Conservation (phyloP, 768 basidiomycete species). For the Psilocybe tampanensis region DNA sequence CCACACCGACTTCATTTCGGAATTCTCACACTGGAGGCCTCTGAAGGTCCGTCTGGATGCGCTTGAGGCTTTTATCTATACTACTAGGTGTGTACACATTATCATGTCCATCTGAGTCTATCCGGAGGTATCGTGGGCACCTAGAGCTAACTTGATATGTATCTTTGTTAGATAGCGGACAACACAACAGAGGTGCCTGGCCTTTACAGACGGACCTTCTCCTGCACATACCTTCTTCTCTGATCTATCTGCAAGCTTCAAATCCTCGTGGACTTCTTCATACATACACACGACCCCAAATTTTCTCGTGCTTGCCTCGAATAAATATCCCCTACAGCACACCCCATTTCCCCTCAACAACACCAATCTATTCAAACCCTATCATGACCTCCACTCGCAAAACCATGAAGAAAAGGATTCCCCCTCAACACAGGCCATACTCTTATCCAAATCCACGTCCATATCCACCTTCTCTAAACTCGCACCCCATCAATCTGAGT, state of each 20-base stretch:
- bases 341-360: neutral
- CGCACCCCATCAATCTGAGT: conserved; percentile 1
- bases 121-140: conserved; percentile 9
- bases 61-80: neutral
- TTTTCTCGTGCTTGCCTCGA: neutral
- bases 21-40: neutral
- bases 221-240: no score
- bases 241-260: neutral
- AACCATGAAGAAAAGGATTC: conserved; percentile 3
- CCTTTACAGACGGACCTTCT: neutral
- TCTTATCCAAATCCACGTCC: neutral
- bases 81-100: neutral
- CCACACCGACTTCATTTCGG: no score
- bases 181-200: conserved; percentile 6
- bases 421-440: conserved; percentile 1
- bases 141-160: neutral
- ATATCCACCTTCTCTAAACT: neutral
- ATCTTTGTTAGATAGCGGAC: neutral
- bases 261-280: conserved; percentile 8
- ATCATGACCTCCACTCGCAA: neutral
- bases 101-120: conserved; percentile 8
- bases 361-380: neutral
- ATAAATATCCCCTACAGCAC: neutral
- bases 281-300: neutral
- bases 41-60: neutral